Conservation (phyloP, 176 grass and related monocot genomes). For the Oryza coarctata region DNA sequence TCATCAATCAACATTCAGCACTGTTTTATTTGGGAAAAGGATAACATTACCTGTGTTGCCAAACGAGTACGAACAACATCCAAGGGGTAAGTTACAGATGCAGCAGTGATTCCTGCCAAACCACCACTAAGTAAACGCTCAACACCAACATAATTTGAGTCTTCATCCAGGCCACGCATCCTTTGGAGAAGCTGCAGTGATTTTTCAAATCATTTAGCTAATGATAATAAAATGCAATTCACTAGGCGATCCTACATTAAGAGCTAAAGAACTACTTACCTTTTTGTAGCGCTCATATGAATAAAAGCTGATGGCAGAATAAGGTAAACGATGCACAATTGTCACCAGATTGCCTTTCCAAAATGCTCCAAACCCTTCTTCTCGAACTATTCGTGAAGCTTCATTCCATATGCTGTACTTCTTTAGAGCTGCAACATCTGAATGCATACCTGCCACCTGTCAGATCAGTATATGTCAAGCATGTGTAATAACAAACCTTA, state of each 20-base stretch:
- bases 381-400: slow-evolving; percentile 69
- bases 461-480: slow-evolving; percentile 29
- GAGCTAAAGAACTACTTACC: slow-evolving; percentile 36
- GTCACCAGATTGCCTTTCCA: slow-evolving; percentile 97
- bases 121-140: slow-evolving; percentile 68
- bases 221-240: not conserved
- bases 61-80: slow-evolving; percentile 90
- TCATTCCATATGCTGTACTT: slow-evolving; percentile 79
- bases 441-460: slow-evolving; percentile 95
- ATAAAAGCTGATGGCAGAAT: slow-evolving; percentile 91
- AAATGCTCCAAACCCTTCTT: slow-evolving; percentile 90
- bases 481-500: not conserved
- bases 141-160: slow-evolving; percentile 55
- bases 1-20: not conserved
- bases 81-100: slow-evolving; percentile 84
- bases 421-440: slow-evolving; percentile 60
- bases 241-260: not conserved
- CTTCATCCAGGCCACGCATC: slow-evolving; percentile 57
- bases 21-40: not conserved
- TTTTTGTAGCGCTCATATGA: slow-evolving; percentile 89
- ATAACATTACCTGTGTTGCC: slow-evolving; percentile 67
- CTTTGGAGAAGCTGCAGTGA: slow-evolving; percentile 59
- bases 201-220: slow-evolving; percentile 26
- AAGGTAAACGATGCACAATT: slow-evolving; percentile 84
- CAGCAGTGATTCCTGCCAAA: slow-evolving; percentile 86